These are phyloP conservation scores for Zymoseptoria brevis DNA, from an alignment of 2,329 filamentous ascomycete genomes.

Conservation along the genomic window DNA sequence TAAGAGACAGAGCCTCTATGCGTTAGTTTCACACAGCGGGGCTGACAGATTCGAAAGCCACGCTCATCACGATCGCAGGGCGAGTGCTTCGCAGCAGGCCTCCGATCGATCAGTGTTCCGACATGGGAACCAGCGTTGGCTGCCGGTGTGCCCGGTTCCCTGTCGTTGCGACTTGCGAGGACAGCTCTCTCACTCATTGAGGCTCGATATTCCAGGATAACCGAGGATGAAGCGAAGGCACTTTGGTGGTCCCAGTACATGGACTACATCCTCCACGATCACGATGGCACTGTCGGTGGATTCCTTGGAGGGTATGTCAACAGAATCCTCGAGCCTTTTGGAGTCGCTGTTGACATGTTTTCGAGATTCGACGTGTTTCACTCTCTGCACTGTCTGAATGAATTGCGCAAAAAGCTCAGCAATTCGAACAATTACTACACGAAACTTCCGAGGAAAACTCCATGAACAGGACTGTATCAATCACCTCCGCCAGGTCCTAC, in stretches of 20 bases:
- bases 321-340: not conserved
- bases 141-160: too few relatives aligned
- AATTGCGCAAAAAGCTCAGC: conserved; percentile 2
- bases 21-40: too few relatives aligned
- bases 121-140: too few relatives aligned
- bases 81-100: too few relatives aligned
- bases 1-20: too few relatives aligned
- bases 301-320: not conserved
- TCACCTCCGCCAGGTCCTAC: conserved; percentile 1
- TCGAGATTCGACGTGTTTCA: conserved; percentile 2
- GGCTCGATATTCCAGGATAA: conserved; percentile 1
- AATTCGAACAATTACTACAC: not conserved
- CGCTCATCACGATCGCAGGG: too few relatives aligned
- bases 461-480: conserved; percentile 2
- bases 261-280: not conserved
- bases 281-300: not conserved
- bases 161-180: too few relatives aligned
- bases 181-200: too few relatives aligned
- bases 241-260: not conserved
- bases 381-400: conserved; percentile 2
- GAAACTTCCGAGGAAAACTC: not conserved
- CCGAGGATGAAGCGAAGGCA: not conserved
- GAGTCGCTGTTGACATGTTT: not conserved
- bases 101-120: too few relatives aligned
- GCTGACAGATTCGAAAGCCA: too few relatives aligned